phyloP scores from a whole-genome alignment of 768 basidiomycete species.

The Lentinula detonsa region DNA sequence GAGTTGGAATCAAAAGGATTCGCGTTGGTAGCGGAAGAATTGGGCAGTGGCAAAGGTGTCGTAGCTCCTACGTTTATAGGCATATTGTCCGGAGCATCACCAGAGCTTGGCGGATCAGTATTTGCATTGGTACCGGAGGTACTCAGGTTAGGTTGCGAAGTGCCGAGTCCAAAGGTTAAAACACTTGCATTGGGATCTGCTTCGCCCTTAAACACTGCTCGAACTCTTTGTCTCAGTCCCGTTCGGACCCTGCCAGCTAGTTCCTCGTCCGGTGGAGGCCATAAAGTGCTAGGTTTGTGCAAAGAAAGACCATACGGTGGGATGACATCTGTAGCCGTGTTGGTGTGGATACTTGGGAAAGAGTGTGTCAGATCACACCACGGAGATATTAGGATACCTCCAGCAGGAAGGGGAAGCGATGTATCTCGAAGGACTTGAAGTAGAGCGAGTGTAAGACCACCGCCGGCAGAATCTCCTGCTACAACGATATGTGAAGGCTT shows the following conservation, averaged over 20 bases:
- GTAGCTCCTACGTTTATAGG: conserved; percentile 46
- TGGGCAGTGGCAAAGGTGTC: conserved; percentile 30
- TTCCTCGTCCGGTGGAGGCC: conserved; percentile 72
- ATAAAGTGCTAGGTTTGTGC: conserved; percentile 72
- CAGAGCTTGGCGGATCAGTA: neutral
- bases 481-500: conserved; percentile 79
- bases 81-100: conserved; percentile 9
- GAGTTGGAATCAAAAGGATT: conserved; percentile 11
- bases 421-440: conserved; percentile 85
- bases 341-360: conserved; percentile 81
- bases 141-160: neutral
- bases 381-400: conserved; percentile 85
- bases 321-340: conserved; percentile 82
- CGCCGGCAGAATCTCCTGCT: conserved; percentile 91
- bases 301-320: conserved; percentile 70
- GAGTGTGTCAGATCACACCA: conserved; percentile 94
- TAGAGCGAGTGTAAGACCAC: conserved; percentile 76
- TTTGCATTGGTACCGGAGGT: neutral
- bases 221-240: conserved; percentile 53
- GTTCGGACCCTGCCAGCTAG: conserved; percentile 51
- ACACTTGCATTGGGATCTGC: neutral
- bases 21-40: neutral
- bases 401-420: conserved; percentile 78
- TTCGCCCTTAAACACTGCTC: conserved; percentile 39
- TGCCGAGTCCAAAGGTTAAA: neutral